Conservation (phyloP, 2,329 filamentous ascomycete species). For the Penicillium sp. region DNA sequence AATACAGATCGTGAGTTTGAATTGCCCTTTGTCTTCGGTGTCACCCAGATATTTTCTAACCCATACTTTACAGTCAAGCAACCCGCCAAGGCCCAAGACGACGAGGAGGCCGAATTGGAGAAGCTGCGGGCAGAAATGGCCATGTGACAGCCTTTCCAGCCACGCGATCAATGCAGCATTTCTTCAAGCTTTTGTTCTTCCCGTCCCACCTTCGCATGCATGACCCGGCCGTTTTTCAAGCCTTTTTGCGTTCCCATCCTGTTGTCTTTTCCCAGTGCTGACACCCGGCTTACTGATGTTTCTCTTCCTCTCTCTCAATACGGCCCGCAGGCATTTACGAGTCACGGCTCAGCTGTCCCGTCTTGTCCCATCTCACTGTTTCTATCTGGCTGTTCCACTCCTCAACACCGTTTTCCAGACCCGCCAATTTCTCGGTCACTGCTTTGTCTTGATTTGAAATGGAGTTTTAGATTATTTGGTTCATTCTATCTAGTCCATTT, state of each 20-base stretch:
- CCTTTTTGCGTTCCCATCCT: slow-evolving; percentile 2
- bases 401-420: slow-evolving; percentile 1
- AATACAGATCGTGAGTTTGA: slow-evolving; percentile 73
- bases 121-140: slow-evolving; percentile 97
- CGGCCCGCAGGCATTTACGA: neutral
- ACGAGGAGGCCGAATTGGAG: slow-evolving; percentile 91
- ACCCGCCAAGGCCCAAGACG: slow-evolving; percentile 68
- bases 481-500: neutral
- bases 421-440: neutral
- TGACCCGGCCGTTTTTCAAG: slow-evolving; percentile 21
- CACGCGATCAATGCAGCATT: slow-evolving; percentile 9
- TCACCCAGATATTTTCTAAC: slow-evolving; percentile 4
- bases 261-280: slow-evolving; percentile 5
- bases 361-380: slow-evolving; percentile 1
- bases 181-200: slow-evolving; percentile 1
- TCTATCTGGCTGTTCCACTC: slow-evolving; percentile 11
- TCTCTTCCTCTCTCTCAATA: slow-evolving; percentile 3
- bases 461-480: slow-evolving; percentile 9
- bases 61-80: slow-evolving; percentile 41
- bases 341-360: neutral
- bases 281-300: slow-evolving; percentile 9
- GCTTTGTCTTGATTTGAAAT: slow-evolving; percentile 4
- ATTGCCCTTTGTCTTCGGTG: neutral
- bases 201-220: slow-evolving; percentile 16
- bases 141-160: slow-evolving; percentile 60